Percentiles rank a stretch among this genome's conserved stretches.
phyloP scores from a whole-genome alignment of 2,329 filamentous ascomycete genomes.

The Pyrenophora tritici-repentis region DNA sequence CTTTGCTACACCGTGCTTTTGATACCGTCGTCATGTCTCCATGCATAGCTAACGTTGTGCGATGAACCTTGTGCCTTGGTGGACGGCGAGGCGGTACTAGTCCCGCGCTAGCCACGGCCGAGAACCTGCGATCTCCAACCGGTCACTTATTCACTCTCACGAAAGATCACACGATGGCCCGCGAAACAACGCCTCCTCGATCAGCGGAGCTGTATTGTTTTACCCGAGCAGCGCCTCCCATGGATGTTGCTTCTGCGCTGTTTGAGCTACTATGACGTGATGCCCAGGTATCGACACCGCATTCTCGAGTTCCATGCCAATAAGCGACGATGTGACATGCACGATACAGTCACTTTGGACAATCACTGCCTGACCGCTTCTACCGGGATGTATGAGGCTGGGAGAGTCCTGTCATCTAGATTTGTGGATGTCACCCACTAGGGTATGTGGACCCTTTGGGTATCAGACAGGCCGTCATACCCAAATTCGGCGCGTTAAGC shows the following conservation, averaged over 20 bases:
- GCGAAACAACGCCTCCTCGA: conserved; percentile 3
- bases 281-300: conserved; percentile 5
- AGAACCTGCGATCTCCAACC: neutral
- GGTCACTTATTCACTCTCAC: conserved; percentile 10
- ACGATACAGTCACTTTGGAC: conserved; percentile 3
- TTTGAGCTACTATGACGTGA: conserved; percentile 9
- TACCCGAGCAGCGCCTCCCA: neutral
- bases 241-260: conserved; percentile 4
- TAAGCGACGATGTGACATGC: conserved; percentile 5
- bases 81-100: neutral
- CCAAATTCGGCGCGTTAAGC: conserved; percentile 10
- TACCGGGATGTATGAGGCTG: neutral
- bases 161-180: conserved; percentile 4
- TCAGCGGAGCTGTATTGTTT: neutral
- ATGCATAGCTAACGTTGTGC: too few relatives aligned
- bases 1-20: neutral
- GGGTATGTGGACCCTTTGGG: conserved; percentile 2
- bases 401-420: neutral
- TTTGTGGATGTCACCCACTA: neutral
- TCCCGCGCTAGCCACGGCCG: conserved; percentile 1
- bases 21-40: neutral
- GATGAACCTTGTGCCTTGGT: neutral
- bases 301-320: neutral
- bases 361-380: conserved; percentile 3
- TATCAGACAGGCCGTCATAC: conserved; percentile 6